phyloP scores from a whole-genome alignment of 345 rosid genomes.

The Rhodamnia rubescens region DNA sequence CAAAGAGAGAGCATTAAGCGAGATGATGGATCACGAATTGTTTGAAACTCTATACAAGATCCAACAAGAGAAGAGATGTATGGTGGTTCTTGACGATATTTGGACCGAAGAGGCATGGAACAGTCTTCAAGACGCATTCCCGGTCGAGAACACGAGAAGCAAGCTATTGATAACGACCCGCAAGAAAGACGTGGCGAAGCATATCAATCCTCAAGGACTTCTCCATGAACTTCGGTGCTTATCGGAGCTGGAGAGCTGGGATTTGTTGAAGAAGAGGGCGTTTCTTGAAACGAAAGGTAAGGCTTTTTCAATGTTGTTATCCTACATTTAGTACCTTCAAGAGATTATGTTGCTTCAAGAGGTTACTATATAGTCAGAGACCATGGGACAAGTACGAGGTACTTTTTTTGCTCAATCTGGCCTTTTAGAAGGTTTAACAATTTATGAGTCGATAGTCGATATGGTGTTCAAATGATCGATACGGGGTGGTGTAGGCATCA shows the following conservation, averaged over 20 bases:
- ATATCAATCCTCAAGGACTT: slow-evolving; percentile 7
- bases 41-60: slow-evolving; percentile 4
- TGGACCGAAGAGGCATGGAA: slow-evolving; percentile 29
- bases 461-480: background rate
- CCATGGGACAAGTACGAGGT: background rate
- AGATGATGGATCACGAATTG: slow-evolving; percentile 26
- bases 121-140: slow-evolving; percentile 17
- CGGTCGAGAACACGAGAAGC: slow-evolving; percentile 5
- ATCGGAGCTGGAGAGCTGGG: slow-evolving; percentile 28
- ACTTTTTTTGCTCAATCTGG: background rate
- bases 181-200: slow-evolving; percentile 14
- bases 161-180: slow-evolving; percentile 33
- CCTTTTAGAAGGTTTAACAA: background rate
- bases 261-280: slow-evolving; percentile 24
- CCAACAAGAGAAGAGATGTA: slow-evolving; percentile 10
- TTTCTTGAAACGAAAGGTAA: slow-evolving; percentile 12
- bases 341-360: too few species aligned
- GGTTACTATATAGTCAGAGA: too few species aligned
- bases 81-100: slow-evolving; percentile 35
- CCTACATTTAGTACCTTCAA: background rate
- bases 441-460: background rate
- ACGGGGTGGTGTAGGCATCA: background rate
- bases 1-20: slow-evolving; percentile 18
- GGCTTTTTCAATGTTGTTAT: background rate
- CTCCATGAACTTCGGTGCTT: slow-evolving; percentile 7